A percentile compares a stretch with the other conserved stretches of the same genome.
phyloP scores from a whole-genome alignment of 1,284 basidiomycete genomes.

The Puccinia hordei region DNA sequence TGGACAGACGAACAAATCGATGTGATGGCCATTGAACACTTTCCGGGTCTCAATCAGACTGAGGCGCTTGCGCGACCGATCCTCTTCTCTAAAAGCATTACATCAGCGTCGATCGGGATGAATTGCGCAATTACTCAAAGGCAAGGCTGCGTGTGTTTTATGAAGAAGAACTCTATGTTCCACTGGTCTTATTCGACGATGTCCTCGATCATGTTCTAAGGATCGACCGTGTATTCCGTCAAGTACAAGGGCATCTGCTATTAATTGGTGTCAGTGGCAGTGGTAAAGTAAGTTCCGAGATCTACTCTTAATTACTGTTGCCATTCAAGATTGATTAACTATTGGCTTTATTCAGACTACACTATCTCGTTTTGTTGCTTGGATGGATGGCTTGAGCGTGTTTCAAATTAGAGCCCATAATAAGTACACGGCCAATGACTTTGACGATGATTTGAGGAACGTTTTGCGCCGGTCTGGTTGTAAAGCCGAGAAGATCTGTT shows the following conservation, averaged over 20 bases:
- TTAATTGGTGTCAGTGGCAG: constrained; percentile 97
- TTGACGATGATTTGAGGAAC: constrained; percentile 92
- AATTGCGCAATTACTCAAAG: constrained; percentile 92
- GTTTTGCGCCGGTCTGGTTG: constrained; percentile 92
- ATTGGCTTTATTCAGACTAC: constrained; percentile 72
- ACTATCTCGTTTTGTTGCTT: constrained; percentile 95
- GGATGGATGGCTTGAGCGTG: constrained; percentile 98
- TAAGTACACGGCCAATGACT: constrained; percentile 96
- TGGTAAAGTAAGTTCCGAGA: constrained; percentile 73
- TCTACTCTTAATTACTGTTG: background rate
- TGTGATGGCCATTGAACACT: constrained; percentile 77
- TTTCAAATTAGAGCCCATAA: constrained; percentile 99
- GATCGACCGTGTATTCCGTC: constrained; percentile 98
- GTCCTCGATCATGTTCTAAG: constrained; percentile 95
- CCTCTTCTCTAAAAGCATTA: constrained; percentile 96
- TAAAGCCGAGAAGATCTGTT: constrained; percentile 98
- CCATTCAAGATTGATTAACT: no score
- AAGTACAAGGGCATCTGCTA: constrained; percentile 92
- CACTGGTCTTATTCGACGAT: constrained; percentile 97
- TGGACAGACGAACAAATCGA: constrained; percentile 97
- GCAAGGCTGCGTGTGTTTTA: constrained; percentile 92
- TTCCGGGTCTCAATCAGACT: constrained; percentile 83
- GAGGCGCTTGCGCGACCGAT: constrained; percentile 86
- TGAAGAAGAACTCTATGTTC: constrained; percentile 96
- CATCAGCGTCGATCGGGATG: constrained; percentile 88